phyloP scores from a whole-genome alignment of 176 grass and related monocot genomes.

The Carex littledalei region DNA sequence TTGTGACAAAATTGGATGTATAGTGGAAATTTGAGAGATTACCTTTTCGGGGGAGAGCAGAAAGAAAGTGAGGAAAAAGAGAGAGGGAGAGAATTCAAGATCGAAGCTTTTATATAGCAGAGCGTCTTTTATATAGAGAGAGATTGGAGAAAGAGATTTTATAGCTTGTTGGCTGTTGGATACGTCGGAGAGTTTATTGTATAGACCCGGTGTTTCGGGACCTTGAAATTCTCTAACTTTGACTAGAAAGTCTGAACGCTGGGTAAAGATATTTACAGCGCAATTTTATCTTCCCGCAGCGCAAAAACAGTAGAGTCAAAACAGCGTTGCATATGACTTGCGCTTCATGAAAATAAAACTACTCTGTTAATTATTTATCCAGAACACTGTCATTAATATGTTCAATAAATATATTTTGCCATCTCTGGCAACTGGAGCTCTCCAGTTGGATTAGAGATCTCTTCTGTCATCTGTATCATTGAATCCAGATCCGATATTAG shows the following conservation, averaged over 20 bases:
- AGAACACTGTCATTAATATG: neutral
- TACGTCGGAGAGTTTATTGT: neutral
- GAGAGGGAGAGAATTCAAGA: slow-evolving; percentile 25
- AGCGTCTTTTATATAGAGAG: slow-evolving; percentile 22
- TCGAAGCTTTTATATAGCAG: slow-evolving; percentile 20
- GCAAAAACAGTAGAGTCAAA: no score
- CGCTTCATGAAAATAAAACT: no score
- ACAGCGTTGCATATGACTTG: no score
- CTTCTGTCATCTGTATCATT: no score
- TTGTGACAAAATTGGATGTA: neutral
- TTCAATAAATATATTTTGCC: neutral
- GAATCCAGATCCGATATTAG: no score
- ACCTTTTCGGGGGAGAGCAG: slow-evolving; percentile 1
- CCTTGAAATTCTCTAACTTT: neutral
- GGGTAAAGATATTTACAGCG: no score
- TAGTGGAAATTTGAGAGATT: slow-evolving; percentile 14
- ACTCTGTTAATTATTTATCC: no score
- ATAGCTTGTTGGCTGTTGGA: neutral
- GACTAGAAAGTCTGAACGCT: neutral
- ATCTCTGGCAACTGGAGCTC: no score
- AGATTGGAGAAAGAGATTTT: slow-evolving; percentile 18
- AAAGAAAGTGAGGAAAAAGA: neutral
- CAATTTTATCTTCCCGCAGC: no score
- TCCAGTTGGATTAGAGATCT: no score
- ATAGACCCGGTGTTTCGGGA: slow-evolving; percentile 10